Conservation (phyloP, 1,284 basidiomycete species). For the Xerocomus minutiporus region DNA sequence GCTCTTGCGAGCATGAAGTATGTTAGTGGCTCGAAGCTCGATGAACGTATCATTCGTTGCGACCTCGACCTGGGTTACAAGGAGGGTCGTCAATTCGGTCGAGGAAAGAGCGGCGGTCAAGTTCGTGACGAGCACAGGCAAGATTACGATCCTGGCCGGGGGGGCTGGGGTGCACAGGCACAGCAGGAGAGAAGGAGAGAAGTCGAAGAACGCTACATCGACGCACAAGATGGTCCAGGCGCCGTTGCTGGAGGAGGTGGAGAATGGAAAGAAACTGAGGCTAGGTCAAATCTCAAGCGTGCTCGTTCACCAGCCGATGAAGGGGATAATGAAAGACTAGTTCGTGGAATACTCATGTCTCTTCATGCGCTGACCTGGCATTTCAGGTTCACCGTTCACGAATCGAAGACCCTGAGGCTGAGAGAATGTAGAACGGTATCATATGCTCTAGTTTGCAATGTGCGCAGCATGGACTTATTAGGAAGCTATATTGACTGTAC, state of each 20-base stretch:
- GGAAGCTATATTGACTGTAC: slow-evolving; percentile 9
- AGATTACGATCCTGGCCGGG: slow-evolving; percentile 93
- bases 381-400: slow-evolving; percentile 49
- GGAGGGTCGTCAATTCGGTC: slow-evolving; percentile 95
- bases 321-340: slow-evolving; percentile 51
- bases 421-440: slow-evolving; percentile 53
- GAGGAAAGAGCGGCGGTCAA: slow-evolving; percentile 96
- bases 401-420: slow-evolving; percentile 58
- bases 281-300: slow-evolving; percentile 49
- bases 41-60: slow-evolving; percentile 97
- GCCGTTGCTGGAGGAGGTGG: slow-evolving; percentile 81
- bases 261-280: slow-evolving; percentile 71
- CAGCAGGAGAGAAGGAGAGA: slow-evolving; percentile 80
- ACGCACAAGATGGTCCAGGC: slow-evolving; percentile 74
- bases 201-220: slow-evolving; percentile 87
- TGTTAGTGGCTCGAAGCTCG: slow-evolving; percentile 96
- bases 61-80: slow-evolving; percentile 98
- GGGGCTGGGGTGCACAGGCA: slow-evolving; percentile 94
- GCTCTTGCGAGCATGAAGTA: slow-evolving; percentile 92
- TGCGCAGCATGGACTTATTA: slow-evolving; percentile 9
- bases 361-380: slow-evolving; percentile 8
- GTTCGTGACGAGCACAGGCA: slow-evolving; percentile 94
- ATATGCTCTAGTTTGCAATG: slow-evolving; percentile 15
- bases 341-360: slow-evolving; percentile 32
- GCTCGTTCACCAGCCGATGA: slow-evolving; percentile 70